Evolutionary conservation across 371 early-diverging fungal species (phyloP).

Genomic region (Zychaea mexicana): DNA sequence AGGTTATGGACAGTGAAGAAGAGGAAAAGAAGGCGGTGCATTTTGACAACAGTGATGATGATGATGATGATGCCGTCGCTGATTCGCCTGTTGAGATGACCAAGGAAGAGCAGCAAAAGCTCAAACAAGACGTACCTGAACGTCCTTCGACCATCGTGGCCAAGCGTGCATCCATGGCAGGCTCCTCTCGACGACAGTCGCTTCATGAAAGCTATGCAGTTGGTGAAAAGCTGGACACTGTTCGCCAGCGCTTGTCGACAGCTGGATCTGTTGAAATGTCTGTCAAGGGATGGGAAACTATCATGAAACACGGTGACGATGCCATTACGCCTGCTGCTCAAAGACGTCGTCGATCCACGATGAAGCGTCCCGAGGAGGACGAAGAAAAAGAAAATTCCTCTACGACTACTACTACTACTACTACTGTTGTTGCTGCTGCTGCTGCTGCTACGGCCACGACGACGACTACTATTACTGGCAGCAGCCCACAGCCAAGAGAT

Average conservation of each 20-base stretch:
- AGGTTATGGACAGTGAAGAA: neutral
- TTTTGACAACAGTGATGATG: neutral
- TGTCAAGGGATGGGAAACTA: conserved; percentile 45
- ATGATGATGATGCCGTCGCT: neutral
- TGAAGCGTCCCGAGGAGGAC: neutral
- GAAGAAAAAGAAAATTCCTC: too few species aligned
- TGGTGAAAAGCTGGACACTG: conserved; percentile 4
- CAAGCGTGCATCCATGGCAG: conserved; percentile 28
- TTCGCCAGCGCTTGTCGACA: conserved; percentile 24
- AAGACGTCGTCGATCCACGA: conserved; percentile 4
- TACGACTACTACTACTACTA: neutral
- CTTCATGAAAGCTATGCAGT: conserved; percentile 41
- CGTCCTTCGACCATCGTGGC: conserved; percentile 33
- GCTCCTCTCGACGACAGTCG: conserved; percentile 30
- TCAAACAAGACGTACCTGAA: conserved; percentile 5
- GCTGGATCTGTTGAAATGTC: conserved; percentile 41
- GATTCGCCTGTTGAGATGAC: neutral
- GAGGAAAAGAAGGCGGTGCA: conserved; percentile 14
- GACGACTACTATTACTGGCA: neutral
- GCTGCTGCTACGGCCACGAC: too few species aligned
- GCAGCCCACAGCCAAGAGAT: neutral
- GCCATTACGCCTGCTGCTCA: conserved; percentile 11
- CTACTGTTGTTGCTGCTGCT: neutral
- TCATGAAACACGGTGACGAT: conserved; percentile 19
- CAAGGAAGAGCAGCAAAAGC: neutral